Conservation (phyloP, 1,284 basidiomycete genomes). For the Marasmius tenuissimus region DNA sequence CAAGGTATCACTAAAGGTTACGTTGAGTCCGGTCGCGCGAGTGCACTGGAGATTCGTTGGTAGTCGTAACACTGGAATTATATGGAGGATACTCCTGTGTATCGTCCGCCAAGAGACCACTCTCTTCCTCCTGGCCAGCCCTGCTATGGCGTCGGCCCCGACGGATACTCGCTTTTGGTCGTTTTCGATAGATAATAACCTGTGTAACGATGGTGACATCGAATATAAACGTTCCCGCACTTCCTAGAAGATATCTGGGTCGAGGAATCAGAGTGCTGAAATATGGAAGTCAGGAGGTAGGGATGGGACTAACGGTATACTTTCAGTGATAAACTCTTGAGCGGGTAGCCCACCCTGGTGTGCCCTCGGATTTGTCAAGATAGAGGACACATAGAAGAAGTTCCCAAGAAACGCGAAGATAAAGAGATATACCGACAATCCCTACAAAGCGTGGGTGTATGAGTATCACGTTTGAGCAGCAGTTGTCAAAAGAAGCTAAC, state of each 20-base stretch:
- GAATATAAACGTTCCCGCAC: slow-evolving; percentile 86
- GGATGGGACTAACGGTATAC: slow-evolving; percentile 62
- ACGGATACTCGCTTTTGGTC: slow-evolving; percentile 23
- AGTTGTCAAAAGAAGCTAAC: slow-evolving; percentile 31
- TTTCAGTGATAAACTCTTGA: slow-evolving; percentile 64
- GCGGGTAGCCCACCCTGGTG: slow-evolving; percentile 53
- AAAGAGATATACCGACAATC: slow-evolving; percentile 91
- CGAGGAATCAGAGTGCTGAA: slow-evolving; percentile 7
- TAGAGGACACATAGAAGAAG: slow-evolving; percentile 85
- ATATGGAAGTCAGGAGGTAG: not conserved
- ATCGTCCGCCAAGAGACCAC: slow-evolving; percentile 13
- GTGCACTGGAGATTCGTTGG: slow-evolving; percentile 5
- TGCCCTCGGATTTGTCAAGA: slow-evolving; percentile 66
- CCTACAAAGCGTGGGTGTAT: slow-evolving; percentile 38
- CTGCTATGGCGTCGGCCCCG: slow-evolving; percentile 27
- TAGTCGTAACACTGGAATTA: not conserved
- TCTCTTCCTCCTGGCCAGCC: slow-evolving; percentile 13
- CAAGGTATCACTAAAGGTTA: not conserved
- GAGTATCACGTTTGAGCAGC: not conserved
- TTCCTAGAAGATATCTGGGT: slow-evolving; percentile 79
- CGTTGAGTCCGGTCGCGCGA: slow-evolving; percentile 12
- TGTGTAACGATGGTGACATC: slow-evolving; percentile 80
- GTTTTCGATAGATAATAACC: slow-evolving; percentile 48
- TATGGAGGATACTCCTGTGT: slow-evolving; percentile 1
- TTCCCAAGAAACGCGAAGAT: slow-evolving; percentile 92